Percentiles rank a stretch among this genome's conserved stretches.
These are phyloP conservation scores for Vitis amurensis DNA, from an alignment of 164 flowering plant genomes.

Conservation along the genomic window DNA sequence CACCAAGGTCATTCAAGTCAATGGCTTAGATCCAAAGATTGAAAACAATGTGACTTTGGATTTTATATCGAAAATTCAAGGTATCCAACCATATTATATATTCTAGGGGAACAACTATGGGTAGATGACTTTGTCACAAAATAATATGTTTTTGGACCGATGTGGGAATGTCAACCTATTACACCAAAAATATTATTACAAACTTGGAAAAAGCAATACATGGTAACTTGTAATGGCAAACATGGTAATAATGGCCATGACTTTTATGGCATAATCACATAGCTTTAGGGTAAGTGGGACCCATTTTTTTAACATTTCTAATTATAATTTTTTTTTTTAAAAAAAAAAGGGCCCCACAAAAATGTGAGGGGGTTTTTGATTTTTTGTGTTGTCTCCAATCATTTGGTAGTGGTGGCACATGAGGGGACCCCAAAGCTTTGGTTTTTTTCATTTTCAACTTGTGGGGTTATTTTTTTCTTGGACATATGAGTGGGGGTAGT, in stretches of 20 bases:
- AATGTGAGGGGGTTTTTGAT: neutral
- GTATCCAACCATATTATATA: neutral
- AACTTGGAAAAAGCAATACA: slow-evolving; percentile 7
- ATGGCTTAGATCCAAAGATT: neutral
- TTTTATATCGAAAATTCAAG: no score
- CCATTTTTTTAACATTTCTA: slow-evolving; percentile 7
- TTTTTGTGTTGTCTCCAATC: slow-evolving; percentile 12
- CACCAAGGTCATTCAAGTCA: neutral
- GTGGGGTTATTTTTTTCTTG: slow-evolving; percentile 1
- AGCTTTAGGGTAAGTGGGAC: slow-evolving; percentile 5
- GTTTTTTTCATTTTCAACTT: neutral
- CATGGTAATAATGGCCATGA: slow-evolving; percentile 26
- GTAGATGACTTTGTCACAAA: slow-evolving; percentile 12
- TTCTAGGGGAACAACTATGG: neutral
- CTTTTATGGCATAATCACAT: slow-evolving; percentile 14
- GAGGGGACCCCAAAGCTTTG: neutral
- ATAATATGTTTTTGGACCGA: slow-evolving; percentile 11
- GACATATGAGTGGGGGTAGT: slow-evolving; percentile 1
- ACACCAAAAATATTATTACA: slow-evolving; percentile 7
- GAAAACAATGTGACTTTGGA: no score
- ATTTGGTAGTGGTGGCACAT: neutral
- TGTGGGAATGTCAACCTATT: slow-evolving; percentile 16
- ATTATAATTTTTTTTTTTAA: neutral
- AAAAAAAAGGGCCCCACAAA: neutral
- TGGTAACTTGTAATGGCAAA: slow-evolving; percentile 31